These are phyloP conservation scores for Halocafeteria seosinensis DNA, from an alignment of 108 stramenopile species.

Conservation along the genomic window DNA sequence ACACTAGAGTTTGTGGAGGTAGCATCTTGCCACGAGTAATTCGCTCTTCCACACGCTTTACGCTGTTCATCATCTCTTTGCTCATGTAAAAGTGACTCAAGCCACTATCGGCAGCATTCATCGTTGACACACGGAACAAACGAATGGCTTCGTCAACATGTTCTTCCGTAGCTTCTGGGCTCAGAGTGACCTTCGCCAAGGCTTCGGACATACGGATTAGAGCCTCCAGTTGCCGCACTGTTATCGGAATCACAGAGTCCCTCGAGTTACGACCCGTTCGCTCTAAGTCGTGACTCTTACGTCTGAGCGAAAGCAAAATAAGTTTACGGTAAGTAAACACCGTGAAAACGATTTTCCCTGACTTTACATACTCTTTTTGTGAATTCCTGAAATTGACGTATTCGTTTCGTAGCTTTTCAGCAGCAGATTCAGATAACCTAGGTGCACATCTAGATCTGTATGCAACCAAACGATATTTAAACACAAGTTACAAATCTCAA, in stretches of 20 bases:
- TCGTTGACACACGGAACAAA: constrained; percentile 85
- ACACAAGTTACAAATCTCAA: no score
- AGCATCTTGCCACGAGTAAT: background rate
- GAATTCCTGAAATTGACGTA: constrained; percentile 88
- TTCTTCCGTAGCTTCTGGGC: constrained; percentile 63
- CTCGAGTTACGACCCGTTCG: background rate
- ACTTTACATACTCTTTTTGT: constrained; percentile 55
- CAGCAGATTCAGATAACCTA: constrained; percentile 63
- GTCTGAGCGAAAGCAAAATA: no score
- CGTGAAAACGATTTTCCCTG: constrained; percentile 29
- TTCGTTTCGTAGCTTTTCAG: constrained; percentile 56
- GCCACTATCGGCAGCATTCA: constrained; percentile 69
- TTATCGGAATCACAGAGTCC: constrained; percentile 78
- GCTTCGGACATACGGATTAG: constrained; percentile 83
- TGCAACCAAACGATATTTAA: no score
- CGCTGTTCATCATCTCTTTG: background rate
- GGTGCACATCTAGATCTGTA: constrained; percentile 69
- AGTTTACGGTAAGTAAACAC: no score
- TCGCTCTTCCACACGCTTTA: background rate
- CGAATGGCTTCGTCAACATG: constrained; percentile 96
- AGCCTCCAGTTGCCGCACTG: constrained; percentile 97
- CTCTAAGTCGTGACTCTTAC: background rate
- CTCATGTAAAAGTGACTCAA: constrained; percentile 8
- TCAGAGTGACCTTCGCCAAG: constrained; percentile 79
- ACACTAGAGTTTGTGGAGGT: background rate